phyloP scores from a whole-genome alignment of 2,329 filamentous ascomycete species.

The Didymella keratinophila region DNA sequence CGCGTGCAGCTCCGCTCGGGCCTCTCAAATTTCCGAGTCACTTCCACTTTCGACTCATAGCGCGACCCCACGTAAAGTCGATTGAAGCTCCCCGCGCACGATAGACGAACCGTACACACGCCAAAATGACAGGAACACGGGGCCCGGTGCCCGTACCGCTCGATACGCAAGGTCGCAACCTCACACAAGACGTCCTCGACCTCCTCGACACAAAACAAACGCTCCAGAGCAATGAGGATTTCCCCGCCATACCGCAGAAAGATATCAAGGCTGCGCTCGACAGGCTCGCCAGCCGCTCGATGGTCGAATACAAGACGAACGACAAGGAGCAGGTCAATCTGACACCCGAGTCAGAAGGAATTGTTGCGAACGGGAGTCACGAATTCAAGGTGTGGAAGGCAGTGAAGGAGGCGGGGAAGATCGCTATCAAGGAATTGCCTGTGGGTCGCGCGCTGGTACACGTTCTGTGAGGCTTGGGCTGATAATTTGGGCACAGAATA shows the following conservation, averaged over 20 bases:
- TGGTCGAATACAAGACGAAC: slow-evolving; percentile 85
- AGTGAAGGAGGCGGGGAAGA: slow-evolving; percentile 54
- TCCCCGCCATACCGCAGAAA: slow-evolving; percentile 56
- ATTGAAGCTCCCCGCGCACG: slow-evolving; percentile 23
- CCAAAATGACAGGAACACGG: slow-evolving; percentile 55
- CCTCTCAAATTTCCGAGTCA: slow-evolving; percentile 33
- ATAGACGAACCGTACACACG: slow-evolving; percentile 17
- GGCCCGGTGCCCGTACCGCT: slow-evolving; percentile 58
- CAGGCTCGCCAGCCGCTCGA: slow-evolving; percentile 80
- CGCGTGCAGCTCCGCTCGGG: slow-evolving; percentile 30
- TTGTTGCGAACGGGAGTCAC: slow-evolving; percentile 62
- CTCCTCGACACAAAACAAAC: slow-evolving; percentile 62
- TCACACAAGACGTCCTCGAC: slow-evolving; percentile 84
- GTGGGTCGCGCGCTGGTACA: slow-evolving; percentile 38
- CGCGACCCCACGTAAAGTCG: slow-evolving; percentile 31
- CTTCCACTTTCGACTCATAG: slow-evolving; percentile 40
- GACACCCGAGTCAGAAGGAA: slow-evolving; percentile 81
- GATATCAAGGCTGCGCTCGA: slow-evolving; percentile 87
- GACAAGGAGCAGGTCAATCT: slow-evolving; percentile 80
- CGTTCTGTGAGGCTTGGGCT: slow-evolving; percentile 20
- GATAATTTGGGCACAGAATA: slow-evolving; percentile 46
- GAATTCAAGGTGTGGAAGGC: slow-evolving; percentile 61
- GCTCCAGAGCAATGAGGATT: slow-evolving; percentile 60
- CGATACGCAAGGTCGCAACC: slow-evolving; percentile 53
- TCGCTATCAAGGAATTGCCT: slow-evolving; percentile 58